Evolutionary conservation across 495 filamentous ascomycete genomes (phyloP), one percentile per base, ranked within the genome.

Genomic region (Penicillium verhagenii): DNA sequence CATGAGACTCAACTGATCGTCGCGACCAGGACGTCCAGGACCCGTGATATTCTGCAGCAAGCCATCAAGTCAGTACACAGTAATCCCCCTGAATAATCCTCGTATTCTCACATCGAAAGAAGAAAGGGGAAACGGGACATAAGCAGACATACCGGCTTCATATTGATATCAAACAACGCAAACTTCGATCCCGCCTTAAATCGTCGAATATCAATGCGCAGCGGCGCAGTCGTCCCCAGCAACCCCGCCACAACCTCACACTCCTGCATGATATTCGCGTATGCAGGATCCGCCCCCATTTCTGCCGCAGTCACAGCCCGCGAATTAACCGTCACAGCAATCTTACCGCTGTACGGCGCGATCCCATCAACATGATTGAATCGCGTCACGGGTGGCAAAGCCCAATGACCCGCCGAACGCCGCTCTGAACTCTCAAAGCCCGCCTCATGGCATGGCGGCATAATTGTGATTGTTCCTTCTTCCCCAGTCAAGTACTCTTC

Each of bases 91-190:
- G n/a, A n/a, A n/a, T n/a, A 19, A n/a, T 31, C 19, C 1, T 49
- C 6, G 13, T 10, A 19, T 28, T 31, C n/a, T n/a, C n/a, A n/a
- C n/a, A n/a, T n/a, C n/a, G n/a, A n/a, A n/a, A n/a, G n/a, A n/a
- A n/a, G n/a, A n/a, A n/a, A n/a, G n/a, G n/a, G n/a, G n/a, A 35
- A 19, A 35, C 18, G 26, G 13, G 7, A 47, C 25, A 18, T 35
- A 13, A 35, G n/a, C 13, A 16, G 16, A 63, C 70, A 56, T 57
- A 72, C 70, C 20, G 70, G 72, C 45, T 74, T 74, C 68, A 73
- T 66, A 54, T 72, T 72, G 23, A 74, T 64, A 64, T 74, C 67
- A 48, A 74, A 73, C 26, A 72, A 54, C 2, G 64, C 67, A 56
- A 72, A 74, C 11, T 58, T 50, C 0, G 52, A 56, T 0, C 47